A percentile compares a stretch with the other conserved stretches of the same genome.
These are phyloP conservation scores for Dactylonectria macrodidyma DNA, from an alignment of 2,329 filamentous ascomycete species.

Conservation along the genomic window DNA sequence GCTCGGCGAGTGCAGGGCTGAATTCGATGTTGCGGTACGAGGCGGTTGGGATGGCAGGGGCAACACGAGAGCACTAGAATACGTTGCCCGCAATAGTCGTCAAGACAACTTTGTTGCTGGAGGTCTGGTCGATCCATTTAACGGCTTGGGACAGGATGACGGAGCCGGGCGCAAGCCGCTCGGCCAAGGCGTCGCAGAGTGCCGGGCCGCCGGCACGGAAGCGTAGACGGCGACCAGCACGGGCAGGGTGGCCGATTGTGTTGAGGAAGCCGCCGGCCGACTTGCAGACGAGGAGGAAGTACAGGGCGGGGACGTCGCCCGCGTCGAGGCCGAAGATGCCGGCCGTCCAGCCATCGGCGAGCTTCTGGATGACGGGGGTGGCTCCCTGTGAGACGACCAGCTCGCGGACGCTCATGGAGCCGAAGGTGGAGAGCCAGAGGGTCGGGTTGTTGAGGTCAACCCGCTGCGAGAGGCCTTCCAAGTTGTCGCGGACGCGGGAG, in stretches of 20 bases:
- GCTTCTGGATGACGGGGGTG: conserved; percentile 24
- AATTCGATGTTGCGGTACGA: conserved; percentile 33
- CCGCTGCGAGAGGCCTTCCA: conserved; percentile 38
- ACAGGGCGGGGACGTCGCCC: conserved; percentile 36
- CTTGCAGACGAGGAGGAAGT: conserved; percentile 43
- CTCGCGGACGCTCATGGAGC: conserved; percentile 37
- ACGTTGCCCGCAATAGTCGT: conserved; percentile 33
- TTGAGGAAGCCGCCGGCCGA: conserved; percentile 40
- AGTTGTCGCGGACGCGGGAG: conserved; percentile 34
- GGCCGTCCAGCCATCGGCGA: conserved; percentile 44
- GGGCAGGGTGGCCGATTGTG: conserved; percentile 23
- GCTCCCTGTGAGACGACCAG: conserved; percentile 42
- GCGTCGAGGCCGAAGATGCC: conserved; percentile 44
- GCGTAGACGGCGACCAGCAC: conserved; percentile 23
- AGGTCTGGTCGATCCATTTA: conserved; percentile 36
- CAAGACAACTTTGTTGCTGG: conserved; percentile 29
- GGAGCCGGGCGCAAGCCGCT: conserved; percentile 31
- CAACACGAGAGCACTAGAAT: conserved; percentile 37
- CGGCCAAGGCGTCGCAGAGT: conserved; percentile 32
- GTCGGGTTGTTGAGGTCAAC: conserved; percentile 39
- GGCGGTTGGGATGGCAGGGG: conserved; percentile 34
- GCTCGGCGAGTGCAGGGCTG: conserved; percentile 33
- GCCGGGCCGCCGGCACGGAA: conserved; percentile 11
- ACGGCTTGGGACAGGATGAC: conserved; percentile 36
- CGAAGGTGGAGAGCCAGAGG: conserved; percentile 35